These are phyloP conservation scores for Verticillium isaacii DNA, from an alignment of 2,329 filamentous ascomycete species.

Conservation along the genomic window DNA sequence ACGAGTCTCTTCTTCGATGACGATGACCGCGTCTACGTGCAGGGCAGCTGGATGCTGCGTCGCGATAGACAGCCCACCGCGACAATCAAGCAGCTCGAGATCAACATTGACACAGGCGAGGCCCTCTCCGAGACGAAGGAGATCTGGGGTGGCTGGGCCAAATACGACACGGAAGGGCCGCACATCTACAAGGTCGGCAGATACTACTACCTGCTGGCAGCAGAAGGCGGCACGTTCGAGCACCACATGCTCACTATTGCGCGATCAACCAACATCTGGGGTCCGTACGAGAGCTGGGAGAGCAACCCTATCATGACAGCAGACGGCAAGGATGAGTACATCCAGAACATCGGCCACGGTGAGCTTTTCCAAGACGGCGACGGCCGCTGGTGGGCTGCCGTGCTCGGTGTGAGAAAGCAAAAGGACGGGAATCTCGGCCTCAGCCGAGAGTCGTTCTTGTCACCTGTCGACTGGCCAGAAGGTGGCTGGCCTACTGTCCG, in stretches of 20 bases:
- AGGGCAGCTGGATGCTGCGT: conserved; percentile 13
- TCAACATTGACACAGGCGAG: conserved; percentile 16
- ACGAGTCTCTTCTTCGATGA: conserved; percentile 42
- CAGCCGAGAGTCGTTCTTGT: conserved; percentile 35
- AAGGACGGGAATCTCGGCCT: conserved; percentile 23
- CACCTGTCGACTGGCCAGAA: conserved; percentile 28
- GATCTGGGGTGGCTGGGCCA: conserved; percentile 13
- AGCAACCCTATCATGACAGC: conserved; percentile 42
- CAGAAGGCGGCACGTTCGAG: conserved; percentile 31
- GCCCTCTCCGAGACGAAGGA: conserved; percentile 12
- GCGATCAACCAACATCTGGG: conserved; percentile 17
- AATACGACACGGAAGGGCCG: conserved; percentile 22
- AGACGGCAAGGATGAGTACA: conserved; percentile 32
- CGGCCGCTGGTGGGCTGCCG: conserved; percentile 35
- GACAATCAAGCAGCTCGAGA: conserved; percentile 14
- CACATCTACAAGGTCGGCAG: conserved; percentile 30
- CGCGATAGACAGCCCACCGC: conserved; percentile 2
- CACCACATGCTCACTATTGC: conserved; percentile 18
- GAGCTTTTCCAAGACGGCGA: conserved; percentile 47
- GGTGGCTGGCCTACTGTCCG: conserved; percentile 3
- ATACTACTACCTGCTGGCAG: conserved; percentile 35
- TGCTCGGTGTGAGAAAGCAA: conserved; percentile 27
- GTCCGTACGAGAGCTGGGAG: conserved; percentile 19
- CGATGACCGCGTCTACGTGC: conserved; percentile 28
- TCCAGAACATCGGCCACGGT: conserved; percentile 50